Conservation (phyloP, 2,329 filamentous ascomycete genomes). For the Exserohilum turcica region DNA sequence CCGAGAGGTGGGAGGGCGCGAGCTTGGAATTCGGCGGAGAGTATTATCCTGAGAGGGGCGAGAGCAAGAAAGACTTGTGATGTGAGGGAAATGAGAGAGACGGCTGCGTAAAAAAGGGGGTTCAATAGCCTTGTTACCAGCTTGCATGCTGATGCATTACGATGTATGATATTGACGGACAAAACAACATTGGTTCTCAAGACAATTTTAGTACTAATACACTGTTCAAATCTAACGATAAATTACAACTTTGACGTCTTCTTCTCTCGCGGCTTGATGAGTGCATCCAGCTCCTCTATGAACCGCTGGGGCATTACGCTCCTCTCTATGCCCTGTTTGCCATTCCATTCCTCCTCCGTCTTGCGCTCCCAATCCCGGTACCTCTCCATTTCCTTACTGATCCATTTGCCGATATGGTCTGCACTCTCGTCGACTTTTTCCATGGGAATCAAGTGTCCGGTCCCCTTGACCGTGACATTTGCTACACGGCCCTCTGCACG, state of each 20-base stretch:
- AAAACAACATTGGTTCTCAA: too few species aligned
- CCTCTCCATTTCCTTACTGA: conserved; percentile 44
- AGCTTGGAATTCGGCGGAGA: conserved; percentile 58
- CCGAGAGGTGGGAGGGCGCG: conserved; percentile 50
- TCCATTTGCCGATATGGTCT: conserved; percentile 51
- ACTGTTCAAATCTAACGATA: background rate
- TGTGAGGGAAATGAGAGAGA: background rate
- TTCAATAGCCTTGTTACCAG: background rate
- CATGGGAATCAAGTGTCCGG: conserved; percentile 84
- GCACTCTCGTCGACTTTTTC: conserved; percentile 74
- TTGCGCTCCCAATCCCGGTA: conserved; percentile 44
- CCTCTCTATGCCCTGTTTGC: conserved; percentile 37
- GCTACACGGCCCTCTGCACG: conserved; percentile 68
- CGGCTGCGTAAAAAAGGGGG: background rate
- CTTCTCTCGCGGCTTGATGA: conserved; percentile 24
- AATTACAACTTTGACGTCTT: conserved; percentile 29
- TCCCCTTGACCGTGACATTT: conserved; percentile 65
- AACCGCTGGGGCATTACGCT: conserved; percentile 35
- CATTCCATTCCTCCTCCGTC: conserved; percentile 41
- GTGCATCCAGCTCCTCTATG: conserved; percentile 34
- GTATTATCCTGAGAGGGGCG: conserved; percentile 53
- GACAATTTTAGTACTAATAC: background rate
- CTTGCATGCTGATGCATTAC: too few species aligned
- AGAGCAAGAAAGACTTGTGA: conserved; percentile 38
- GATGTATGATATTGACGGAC: too few species aligned